Percentiles rank a stretch among this genome's conserved stretches.
Conservation (phyloP, 192 early-diverging fungal species). For the Linnemannia elongata region DNA sequence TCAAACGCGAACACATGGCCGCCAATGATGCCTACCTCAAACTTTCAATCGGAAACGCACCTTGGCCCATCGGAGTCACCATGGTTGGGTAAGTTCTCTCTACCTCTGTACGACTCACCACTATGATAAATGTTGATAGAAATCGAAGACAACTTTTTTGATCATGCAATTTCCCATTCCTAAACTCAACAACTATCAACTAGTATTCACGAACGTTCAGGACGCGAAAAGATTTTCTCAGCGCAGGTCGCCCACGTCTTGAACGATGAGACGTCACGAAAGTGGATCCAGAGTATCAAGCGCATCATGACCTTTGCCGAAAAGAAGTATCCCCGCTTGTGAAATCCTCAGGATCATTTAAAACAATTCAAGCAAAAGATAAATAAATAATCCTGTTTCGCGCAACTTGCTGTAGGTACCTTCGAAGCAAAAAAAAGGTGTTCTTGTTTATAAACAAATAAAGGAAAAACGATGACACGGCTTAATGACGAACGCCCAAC, state of each 20-base stretch:
- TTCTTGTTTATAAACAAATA: slow-evolving; percentile 75
- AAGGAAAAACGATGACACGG: slow-evolving; percentile 84
- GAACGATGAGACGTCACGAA: slow-evolving; percentile 96
- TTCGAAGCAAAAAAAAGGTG: not conserved
- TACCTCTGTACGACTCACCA: not conserved
- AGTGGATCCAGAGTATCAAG: slow-evolving; percentile 99
- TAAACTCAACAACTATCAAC: not conserved
- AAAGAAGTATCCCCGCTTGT: slow-evolving; percentile 82
- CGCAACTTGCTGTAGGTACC: no score
- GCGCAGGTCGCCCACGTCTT: slow-evolving; percentile 97
- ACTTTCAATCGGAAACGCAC: slow-evolving; percentile 96
- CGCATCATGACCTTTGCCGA: slow-evolving; percentile 97
- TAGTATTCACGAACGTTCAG: slow-evolving; percentile 97
- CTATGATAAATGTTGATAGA: not conserved
- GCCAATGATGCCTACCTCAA: slow-evolving; percentile 96
- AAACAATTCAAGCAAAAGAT: no score
- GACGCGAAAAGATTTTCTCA: slow-evolving; percentile 96
- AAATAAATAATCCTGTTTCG: no score
- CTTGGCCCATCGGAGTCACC: slow-evolving; percentile 98
- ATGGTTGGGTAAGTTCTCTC: slow-evolving; percentile 82
- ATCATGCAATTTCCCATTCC: not conserved
- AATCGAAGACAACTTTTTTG: not conserved
- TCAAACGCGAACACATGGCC: slow-evolving; percentile 89
- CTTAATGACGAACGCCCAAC: slow-evolving; percentile 37
- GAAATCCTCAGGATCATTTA: not conserved